Conservation (phyloP, 2,329 filamentous ascomycete species). For the Chaetomium sp. region DNA sequence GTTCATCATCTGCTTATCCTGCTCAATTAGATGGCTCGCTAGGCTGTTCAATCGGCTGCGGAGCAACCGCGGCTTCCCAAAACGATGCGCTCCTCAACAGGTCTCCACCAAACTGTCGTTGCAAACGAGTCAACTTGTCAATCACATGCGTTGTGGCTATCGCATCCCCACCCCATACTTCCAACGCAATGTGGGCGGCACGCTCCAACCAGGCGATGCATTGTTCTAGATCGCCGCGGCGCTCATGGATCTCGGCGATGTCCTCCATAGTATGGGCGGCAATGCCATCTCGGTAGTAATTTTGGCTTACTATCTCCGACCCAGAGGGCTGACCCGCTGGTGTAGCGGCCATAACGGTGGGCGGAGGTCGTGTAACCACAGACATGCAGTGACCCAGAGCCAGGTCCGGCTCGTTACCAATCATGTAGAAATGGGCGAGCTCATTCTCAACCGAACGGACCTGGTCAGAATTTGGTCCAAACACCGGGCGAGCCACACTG, state of each 20-base stretch:
- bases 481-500: constrained; percentile 18
- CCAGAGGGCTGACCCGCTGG: too few relatives aligned
- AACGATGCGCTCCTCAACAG: constrained; percentile 18
- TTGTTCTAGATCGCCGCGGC: constrained; percentile 21
- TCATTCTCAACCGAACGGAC: constrained; percentile 21
- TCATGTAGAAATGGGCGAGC: constrained; percentile 24
- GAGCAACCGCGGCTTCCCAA: constrained; percentile 19
- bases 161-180: constrained; percentile 20
- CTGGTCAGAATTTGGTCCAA: constrained; percentile 20
- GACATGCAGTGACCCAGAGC: constrained; percentile 23
- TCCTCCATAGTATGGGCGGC: constrained; percentile 25
- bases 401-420: constrained; percentile 16
- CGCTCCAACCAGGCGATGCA: constrained; percentile 22
- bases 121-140: constrained; percentile 22
- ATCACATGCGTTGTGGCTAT: constrained; percentile 23
- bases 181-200: constrained; percentile 19
- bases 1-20: too few relatives aligned
- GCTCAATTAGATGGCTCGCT: not conserved
- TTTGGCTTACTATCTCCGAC: too few relatives aligned
- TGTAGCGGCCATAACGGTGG: not conserved
- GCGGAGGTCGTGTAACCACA: constrained; percentile 18
- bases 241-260: constrained; percentile 23
- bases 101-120: constrained; percentile 20
- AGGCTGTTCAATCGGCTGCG: too few relatives aligned
- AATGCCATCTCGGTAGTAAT: constrained; percentile 21